Base-by-base conservation (phyloP, 257 asterid species). In the Lavandula angustifolia region DNA sequence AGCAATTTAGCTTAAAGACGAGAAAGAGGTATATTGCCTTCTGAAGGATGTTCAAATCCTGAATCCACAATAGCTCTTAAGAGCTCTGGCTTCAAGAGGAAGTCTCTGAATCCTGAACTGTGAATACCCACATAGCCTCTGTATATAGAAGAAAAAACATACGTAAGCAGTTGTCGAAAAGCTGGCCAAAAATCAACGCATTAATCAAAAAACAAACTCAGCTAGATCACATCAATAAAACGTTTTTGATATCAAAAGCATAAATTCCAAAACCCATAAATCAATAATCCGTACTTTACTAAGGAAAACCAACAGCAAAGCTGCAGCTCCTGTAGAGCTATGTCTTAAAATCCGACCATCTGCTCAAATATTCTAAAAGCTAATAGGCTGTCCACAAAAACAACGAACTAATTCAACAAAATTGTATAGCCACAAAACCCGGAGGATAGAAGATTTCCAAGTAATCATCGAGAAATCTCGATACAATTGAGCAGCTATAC, bases 1-100 rank as follows among this genome's bases (percentile, higher is more conserved):
- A 35, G 31, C 42, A 4, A 43, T 1, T 17, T 33, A 32, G 54
- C 57, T 42, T 13, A 48, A 59, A 27, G 35, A 33, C 38, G 18
- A 52, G 54, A 49, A 17, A 0, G 41, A 27, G 53, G 53, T 22
- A 38, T 69, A 67, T 72, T 79, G 74, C 85, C 87, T 79, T 82
- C 87, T 5, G 87, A 82, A 46, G 87, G 87, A 79, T 82, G 87
- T 37, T 82, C 87, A 63, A 82, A 82, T 46, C 87, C 87, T 7
- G 82, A 82, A 75, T 82, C 87, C 34, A 82, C 87, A 27, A 82
- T 82, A 51, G 87, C 87, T 46, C 87, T 79, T 40, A 81, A 61
- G 14, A 81, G 87, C 74, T 81, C 87, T 33, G 87, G 87, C 78
- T 78, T 81, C 78, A 78, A 76, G 44, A 81, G 82, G 74, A 81